Percentiles rank a stretch among this genome's conserved stretches.
These are phyloP conservation scores for Boletus sensibilis DNA, from an alignment of 768 basidiomycete genomes.

Conservation along the genomic window DNA sequence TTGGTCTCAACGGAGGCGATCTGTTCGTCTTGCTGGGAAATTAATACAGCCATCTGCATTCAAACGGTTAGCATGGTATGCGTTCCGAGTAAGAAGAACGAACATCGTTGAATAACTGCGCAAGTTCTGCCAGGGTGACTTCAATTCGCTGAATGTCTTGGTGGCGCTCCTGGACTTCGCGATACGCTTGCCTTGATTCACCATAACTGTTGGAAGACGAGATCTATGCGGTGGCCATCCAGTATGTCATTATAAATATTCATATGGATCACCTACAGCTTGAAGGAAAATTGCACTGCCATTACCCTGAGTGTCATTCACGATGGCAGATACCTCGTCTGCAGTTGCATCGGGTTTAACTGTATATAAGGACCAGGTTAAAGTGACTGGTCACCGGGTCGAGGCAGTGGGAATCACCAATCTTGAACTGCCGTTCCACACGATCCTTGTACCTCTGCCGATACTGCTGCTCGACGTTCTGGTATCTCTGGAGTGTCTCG, in stretches of 20 bases:
- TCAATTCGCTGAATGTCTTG: conserved; percentile 85
- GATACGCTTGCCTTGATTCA: conserved; percentile 76
- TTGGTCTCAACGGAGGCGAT: conserved; percentile 62
- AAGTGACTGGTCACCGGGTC: background rate
- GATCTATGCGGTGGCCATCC: conserved; percentile 43
- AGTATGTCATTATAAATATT: background rate
- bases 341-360: conserved; percentile 86
- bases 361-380: conserved; percentile 24
- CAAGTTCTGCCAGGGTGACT: conserved; percentile 82
- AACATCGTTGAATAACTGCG: conserved; percentile 85
- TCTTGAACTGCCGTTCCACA: conserved; percentile 74
- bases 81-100: conserved; percentile 13
- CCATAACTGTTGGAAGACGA: conserved; percentile 78
- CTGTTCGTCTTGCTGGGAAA: conserved; percentile 78
- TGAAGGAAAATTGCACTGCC: conserved; percentile 73
- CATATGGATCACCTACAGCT: conserved; percentile 43
- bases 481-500: conserved; percentile 76
- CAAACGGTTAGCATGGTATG: background rate
- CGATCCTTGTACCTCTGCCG: conserved; percentile 62
- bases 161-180: conserved; percentile 88
- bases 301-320: conserved; percentile 60
- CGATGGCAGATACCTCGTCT: conserved; percentile 71
- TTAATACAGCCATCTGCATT: conserved; percentile 69
- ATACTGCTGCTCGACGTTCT: conserved; percentile 70
- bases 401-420: conserved; percentile 45